Evolutionary conservation across 2,329 filamentous ascomycete genomes (phyloP), one percentile per base, ranked within the genome.

Genomic region (Aspergillus ochraceoroseus): DNA sequence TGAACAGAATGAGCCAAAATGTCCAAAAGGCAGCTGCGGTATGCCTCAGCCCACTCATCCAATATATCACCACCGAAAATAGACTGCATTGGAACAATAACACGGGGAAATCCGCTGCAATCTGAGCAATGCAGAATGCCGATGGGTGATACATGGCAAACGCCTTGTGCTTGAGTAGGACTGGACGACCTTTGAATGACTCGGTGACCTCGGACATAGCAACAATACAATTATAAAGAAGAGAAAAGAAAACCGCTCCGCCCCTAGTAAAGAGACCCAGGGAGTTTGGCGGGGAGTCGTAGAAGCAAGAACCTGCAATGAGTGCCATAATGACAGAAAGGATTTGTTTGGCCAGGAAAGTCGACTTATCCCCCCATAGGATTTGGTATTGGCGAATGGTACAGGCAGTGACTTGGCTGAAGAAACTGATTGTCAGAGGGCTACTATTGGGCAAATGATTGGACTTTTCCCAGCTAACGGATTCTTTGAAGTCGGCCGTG

Each of bases 241-340:
- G 65, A 1, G 80, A 68, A 35, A 84, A 74, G 67, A 85, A 85
- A 3, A 82, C 63, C 0, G 79, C 73, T 37, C 81, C 82, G 0
- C 73, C 71, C 51, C 83, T 83, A 51, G 76, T 56, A 57, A 85
- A 85, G 0, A 85, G 61, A 6, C 81, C 82, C 1, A 62, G 68
- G 0, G 78, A 76, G 34, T 73, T 77, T 15, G 64, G 44, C 0
- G 79, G 73, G 0, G 80, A 75, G 40, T 80, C 71, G 62, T 84
- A 85, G 62, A 85, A 85, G 3, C 85, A 68, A 0, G 80, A 83
- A 5, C 80, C 81, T 1, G 74, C 70, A 42, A 85, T 75, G 4
- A 85, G 60, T 0, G 80, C 79, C 51, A 82, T 77, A 0, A 70
- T 52, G 5, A 83, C 53, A 1, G 75, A 79, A 0, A 73, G 71